Percentiles rank a stretch among this genome's conserved stretches.
Conservation (phyloP, 2,329 filamentous ascomycete genomes). For the Cephalotrichum gorgonifer region DNA sequence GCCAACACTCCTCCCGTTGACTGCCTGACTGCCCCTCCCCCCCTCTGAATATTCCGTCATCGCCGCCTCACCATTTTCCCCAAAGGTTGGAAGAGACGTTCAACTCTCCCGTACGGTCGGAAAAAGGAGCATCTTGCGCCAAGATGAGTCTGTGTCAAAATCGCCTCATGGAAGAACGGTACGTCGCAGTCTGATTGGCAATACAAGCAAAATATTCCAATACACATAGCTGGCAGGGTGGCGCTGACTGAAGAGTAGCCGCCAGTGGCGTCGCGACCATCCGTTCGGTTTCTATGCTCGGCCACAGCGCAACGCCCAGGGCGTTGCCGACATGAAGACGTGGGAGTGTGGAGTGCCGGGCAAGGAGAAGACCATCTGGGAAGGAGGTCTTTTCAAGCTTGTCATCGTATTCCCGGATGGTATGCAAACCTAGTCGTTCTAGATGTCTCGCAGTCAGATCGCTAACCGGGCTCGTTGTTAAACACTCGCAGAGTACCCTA, state of each 20-base stretch:
- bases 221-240: not conserved
- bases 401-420: constrained; percentile 89
- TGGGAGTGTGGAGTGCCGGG: constrained; percentile 97
- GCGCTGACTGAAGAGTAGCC: constrained; percentile 41
- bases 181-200: constrained; percentile 20
- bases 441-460: not conserved
- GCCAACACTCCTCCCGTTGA: no score
- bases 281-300: constrained; percentile 96
- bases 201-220: not conserved
- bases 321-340: constrained; percentile 80
- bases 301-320: constrained; percentile 67
- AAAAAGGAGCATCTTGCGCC: not conserved
- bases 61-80: not conserved
- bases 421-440: constrained; percentile 30
- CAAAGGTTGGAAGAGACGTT: not conserved
- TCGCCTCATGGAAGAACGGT: constrained; percentile 81
- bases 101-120: not conserved
- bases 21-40: not conserved
- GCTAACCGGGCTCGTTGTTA: not conserved
- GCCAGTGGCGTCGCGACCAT: constrained; percentile 94
- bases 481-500: constrained; percentile 70
- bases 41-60: not conserved
- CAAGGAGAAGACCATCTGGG: constrained; percentile 95
- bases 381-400: constrained; percentile 93
- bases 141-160: constrained; percentile 85